Conservation (phyloP, 768 basidiomycete genomes). For the Leccinum rimulosum region DNA sequence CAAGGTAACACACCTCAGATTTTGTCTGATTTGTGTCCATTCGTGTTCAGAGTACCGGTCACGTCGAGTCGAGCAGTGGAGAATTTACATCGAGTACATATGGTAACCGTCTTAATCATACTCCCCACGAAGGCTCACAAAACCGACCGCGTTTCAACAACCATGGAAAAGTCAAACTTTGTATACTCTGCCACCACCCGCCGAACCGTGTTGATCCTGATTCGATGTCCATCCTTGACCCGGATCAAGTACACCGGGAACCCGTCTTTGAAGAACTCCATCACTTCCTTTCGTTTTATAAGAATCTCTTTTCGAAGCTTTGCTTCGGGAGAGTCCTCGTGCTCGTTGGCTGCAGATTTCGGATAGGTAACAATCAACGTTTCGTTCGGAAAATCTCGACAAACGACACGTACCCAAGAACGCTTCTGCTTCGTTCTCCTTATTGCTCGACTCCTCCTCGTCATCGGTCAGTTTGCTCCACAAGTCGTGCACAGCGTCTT, state of each 20-base stretch:
- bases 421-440: neutral
- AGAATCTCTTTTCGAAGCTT: conserved; percentile 13
- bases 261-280: conserved; percentile 10
- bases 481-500: neutral
- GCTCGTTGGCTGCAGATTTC: conserved; percentile 1
- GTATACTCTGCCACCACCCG: conserved; percentile 14
- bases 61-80: no score
- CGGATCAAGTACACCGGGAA: conserved; percentile 22
- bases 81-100: no score
- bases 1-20: no score
- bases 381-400: neutral
- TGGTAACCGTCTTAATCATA: neutral
- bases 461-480: neutral
- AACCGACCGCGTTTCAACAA: conserved; percentile 15
- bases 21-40: no score
- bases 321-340: neutral
- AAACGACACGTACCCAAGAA: conserved; percentile 1
- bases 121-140: conserved; percentile 2
- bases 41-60: no score
- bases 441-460: neutral
- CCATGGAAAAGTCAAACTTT: conserved; percentile 17
- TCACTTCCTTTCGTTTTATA: conserved; percentile 18
- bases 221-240: conserved; percentile 10
- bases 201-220: conserved; percentile 16
- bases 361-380: conserved; percentile 1